Evolutionary conservation across 2,329 filamentous ascomycete genomes (phyloP).

Genomic region (Cadophora sp.): DNA sequence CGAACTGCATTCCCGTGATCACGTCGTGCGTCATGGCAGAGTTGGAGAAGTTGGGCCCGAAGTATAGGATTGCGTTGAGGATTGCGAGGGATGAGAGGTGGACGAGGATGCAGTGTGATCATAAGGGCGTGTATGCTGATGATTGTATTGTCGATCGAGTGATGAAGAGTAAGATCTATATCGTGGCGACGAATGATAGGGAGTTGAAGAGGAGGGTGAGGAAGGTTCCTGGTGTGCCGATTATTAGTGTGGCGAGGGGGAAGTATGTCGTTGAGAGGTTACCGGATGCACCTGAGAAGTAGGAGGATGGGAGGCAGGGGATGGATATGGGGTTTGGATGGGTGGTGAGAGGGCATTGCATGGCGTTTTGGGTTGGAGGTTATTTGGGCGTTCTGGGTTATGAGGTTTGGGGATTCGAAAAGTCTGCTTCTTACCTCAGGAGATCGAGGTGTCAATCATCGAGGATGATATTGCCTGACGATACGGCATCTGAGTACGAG

Average conservation of each 20-base stretch:
- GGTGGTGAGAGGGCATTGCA: background rate
- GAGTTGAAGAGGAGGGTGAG: constrained; percentile 76
- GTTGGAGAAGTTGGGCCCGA: constrained; percentile 85
- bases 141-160: constrained; percentile 81
- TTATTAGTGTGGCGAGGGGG: constrained; percentile 81
- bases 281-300: constrained; percentile 76
- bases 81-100: constrained; percentile 92
- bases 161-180: constrained; percentile 77
- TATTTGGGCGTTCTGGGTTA: constrained; percentile 1
- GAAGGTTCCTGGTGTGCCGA: constrained; percentile 76
- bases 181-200: constrained; percentile 79
- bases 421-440: background rate
- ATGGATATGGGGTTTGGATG: background rate
- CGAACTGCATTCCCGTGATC: constrained; percentile 88
- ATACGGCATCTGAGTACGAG: no score
- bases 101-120: constrained; percentile 85
- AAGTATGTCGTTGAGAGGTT: constrained; percentile 96
- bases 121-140: constrained; percentile 88
- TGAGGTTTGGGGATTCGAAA: background rate
- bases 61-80: constrained; percentile 84
- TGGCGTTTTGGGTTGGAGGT: background rate
- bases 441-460: background rate
- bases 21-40: constrained; percentile 79
- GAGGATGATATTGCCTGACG: no score
- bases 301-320: constrained; percentile 10